Base-by-base conservation (phyloP, 805 yeast species). In the Torulaspora microellipsoides region DNA sequence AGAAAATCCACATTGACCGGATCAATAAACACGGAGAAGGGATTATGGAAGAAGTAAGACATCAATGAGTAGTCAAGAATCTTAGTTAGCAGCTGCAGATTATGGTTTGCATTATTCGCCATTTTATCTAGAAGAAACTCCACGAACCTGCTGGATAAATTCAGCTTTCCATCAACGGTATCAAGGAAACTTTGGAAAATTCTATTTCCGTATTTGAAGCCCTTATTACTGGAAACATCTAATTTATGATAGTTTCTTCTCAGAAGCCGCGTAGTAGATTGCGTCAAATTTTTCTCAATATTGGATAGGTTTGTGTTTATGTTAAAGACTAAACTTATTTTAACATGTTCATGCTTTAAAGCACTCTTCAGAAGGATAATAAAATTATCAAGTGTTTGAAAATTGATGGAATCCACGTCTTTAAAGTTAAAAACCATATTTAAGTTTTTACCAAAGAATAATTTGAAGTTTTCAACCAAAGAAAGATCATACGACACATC, bases 21-120 rank as follows among this genome's bases (percentile, higher is more conserved):
- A 36, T 64, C 68, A 40, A 64, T 61, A 43, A 64, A 64, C 6
- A 62, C 57, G 1, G 67, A 60, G 42, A 62, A 64, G 8, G 68
- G 65, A 40, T 59, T 62, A 31, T 58, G 59, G 42, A 52, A 64
- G 40, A 64, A 64, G 45, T 64, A 64, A 3, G 65, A 53, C 68
- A 64, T 64, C 28, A 64, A 37, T 2, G 65, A 48, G 46, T 56
- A 64, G 47, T 64, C 68, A 6, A 64, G 45, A 9, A 64, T 64
- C 38, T 60, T 62, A 6, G 58, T 58, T 23, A 64, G 48, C 13
- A 61, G 34, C 33, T 60, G 64, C 15, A 64, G 45, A 37, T 60
- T 60, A 29, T 64, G 64, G 35, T 58, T 62, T 10, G 61, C 49
- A 36, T 58, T 61, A 39, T 64, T 64, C 8, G 57, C 53, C 66